A percentile compares a stretch with the other conserved stretches of the same genome.
These are phyloP conservation scores for Populus ilicifolia DNA, from an alignment of 345 rosid genomes.

Conservation along the genomic window DNA sequence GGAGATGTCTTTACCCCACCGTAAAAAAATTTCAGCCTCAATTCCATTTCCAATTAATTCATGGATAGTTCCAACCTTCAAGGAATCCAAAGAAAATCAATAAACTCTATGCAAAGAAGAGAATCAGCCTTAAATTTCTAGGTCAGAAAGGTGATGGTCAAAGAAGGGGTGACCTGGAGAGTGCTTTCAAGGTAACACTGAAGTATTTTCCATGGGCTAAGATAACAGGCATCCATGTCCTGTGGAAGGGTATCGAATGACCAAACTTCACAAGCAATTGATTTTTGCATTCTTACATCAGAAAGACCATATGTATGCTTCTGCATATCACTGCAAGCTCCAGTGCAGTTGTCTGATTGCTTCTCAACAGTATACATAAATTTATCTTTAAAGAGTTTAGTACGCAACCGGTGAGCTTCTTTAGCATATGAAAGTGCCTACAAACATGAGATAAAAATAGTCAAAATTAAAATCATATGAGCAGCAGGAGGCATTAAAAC, in stretches of 20 bases:
- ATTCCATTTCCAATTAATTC: conserved; percentile 78
- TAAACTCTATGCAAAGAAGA: background rate
- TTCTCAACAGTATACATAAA: conserved; percentile 62
- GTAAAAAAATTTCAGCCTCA: conserved; percentile 64
- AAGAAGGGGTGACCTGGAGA: conserved; percentile 59
- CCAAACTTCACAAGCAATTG: conserved; percentile 56
- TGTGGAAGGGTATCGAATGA: conserved; percentile 35
- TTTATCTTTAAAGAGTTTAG: conserved; percentile 64
- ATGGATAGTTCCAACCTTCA: conserved; percentile 67
- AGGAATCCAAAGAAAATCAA: conserved; percentile 6
- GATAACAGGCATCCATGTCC: conserved; percentile 49
- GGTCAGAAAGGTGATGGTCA: conserved; percentile 6
- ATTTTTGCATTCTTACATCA: conserved; percentile 42
- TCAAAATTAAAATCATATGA: background rate
- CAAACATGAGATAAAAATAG: conserved; percentile 10
- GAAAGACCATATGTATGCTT: conserved; percentile 36
- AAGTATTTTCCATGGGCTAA: conserved; percentile 85
- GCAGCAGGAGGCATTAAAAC: background rate
- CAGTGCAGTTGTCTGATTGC: conserved; percentile 38
- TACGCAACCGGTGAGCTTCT: conserved; percentile 68
- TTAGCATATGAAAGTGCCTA: conserved; percentile 84
- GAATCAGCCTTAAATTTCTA: background rate
- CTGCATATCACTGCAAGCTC: conserved; percentile 37
- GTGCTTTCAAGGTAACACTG: conserved; percentile 89
- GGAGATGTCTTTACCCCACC: conserved; percentile 83